Evolutionary conservation across 192 early-diverging fungal species (phyloP), one percentile per base, ranked within the genome.

Genomic region (Mortierella antarctica): DNA sequence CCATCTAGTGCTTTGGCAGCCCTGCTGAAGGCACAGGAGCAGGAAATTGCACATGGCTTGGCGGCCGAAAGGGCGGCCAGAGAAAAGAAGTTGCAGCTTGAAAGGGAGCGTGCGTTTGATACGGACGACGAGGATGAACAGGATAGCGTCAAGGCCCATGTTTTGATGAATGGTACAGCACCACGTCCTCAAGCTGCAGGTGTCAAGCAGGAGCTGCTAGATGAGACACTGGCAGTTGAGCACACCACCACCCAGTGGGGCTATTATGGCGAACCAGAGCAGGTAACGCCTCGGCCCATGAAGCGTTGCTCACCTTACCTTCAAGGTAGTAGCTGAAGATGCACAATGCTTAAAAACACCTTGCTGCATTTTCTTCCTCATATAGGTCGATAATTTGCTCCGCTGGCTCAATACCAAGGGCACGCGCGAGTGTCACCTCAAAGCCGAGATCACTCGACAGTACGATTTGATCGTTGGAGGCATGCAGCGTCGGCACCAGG

Each of bases 321-420:
- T 11, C n/a, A 12, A 42, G 13, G 31, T 17, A 60, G 31, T n/a
- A 60, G 31, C 13, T 57, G 31, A 55, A 20, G 21, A 7, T 58
- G 45, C 17, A 21, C 31, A 31, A 31, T 31, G 31, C 13, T 20
- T n/a, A 39, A 12, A 9, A 42, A 62, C n/a, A 77, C 74, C 21
- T 57, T 81, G 46, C 17, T 40, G 1, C 14, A 49, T 21, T 49
- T 57, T 91, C 85, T 86, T 86, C 87, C 17, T 91, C 74, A 80
- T 89, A 39, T 83, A 96, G 86, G 55, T 98, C 12, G 92, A 96
- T 20, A 54, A 68, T 4, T 84, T 98, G 46, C 42, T 91, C 56
- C 63, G 74, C 23, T 95, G 94, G 94, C 84, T 97, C 39, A 94
- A 97, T 67, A 69, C 85, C 13, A 88, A 93, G 13, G 97, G 97